Evolutionary conservation across 352 stramenopile genomes (phyloP).

Genomic region (Peronospora destructor): DNA sequence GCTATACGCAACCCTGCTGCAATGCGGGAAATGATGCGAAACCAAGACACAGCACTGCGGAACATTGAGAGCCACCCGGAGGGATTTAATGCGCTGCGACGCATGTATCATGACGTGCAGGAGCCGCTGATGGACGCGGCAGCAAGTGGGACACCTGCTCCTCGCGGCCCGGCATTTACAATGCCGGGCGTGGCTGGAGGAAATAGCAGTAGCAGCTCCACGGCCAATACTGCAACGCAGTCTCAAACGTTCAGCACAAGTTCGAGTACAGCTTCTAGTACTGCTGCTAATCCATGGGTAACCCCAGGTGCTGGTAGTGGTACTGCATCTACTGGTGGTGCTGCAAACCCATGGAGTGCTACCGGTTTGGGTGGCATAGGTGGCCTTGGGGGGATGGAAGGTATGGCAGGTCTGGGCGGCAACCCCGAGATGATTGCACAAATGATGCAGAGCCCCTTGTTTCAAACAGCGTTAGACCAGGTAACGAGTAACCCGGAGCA

Average conservation of each 20-base stretch:
- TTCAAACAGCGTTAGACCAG: constrained; percentile 77
- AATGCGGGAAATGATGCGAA: constrained; percentile 96
- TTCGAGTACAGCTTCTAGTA: constrained; percentile 21
- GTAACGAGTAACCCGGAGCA: constrained; percentile 74
- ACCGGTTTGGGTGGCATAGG: constrained; percentile 22
- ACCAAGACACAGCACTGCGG: constrained; percentile 94
- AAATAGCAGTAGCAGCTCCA: constrained; percentile 9
- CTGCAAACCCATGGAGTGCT: constrained; percentile 62
- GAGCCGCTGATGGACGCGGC: constrained; percentile 93
- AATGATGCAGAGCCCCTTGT: constrained; percentile 82
- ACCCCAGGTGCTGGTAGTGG: constrained; percentile 11
- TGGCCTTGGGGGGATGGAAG: constrained; percentile 25
- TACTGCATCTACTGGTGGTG: constrained; percentile 14
- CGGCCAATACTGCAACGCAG: constrained; percentile 22
- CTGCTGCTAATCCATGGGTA: constrained; percentile 57
- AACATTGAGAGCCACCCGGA: constrained; percentile 97
- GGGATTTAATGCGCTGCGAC: constrained; percentile 93
- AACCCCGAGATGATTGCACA: constrained; percentile 77
- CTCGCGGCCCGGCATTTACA: constrained; percentile 62
- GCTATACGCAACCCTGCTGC: constrained; percentile 94
- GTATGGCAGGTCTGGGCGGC: constrained; percentile 25
- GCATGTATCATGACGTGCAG: constrained; percentile 92
- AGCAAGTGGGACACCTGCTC: constrained; percentile 35
- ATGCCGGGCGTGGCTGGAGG: constrained; percentile 76
- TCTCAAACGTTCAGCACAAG: constrained; percentile 13